phyloP scores from a whole-genome alignment of 108 stramenopile species.

The Nitzschia inconspicua region DNA sequence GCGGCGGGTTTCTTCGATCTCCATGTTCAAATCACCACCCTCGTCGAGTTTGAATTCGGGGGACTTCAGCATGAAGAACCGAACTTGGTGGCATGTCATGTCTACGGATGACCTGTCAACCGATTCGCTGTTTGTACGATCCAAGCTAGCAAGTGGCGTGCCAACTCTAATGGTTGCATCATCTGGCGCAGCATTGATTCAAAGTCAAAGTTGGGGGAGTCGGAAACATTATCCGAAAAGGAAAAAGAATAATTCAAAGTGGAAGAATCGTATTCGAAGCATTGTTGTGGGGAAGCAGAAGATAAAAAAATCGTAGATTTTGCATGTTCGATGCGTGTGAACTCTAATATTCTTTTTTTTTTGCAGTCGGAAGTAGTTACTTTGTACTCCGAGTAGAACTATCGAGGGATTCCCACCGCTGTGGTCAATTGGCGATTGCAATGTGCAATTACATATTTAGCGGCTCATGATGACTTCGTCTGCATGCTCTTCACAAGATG shows the following conservation, averaged over 20 bases:
- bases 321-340: no score
- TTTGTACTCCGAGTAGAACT: no score
- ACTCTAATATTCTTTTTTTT: no score
- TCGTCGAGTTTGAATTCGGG: constrained; percentile 36
- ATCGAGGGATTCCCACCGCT: no score
- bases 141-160: constrained; percentile 32
- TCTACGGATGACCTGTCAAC: no score
- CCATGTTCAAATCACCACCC: constrained; percentile 27
- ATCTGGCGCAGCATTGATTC: neutral
- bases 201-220: constrained; percentile 15
- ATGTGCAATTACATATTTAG: no score
- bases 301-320: neutral
- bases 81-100: neutral
- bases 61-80: neutral
- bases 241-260: neutral
- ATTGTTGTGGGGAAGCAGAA: constrained; percentile 9
- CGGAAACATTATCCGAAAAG: constrained; percentile 8
- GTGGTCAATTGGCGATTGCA: no score
- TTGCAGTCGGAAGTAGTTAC: neutral
- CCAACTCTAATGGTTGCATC: constrained; percentile 27
- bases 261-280: constrained; percentile 6
- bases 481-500: constrained; percentile 7
- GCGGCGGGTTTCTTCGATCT: constrained; percentile 17
- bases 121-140: constrained; percentile 5
- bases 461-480: constrained; percentile 11